A percentile compares a stretch with the other conserved stretches of the same genome.
These are phyloP conservation scores for Dactylellina leptospora DNA, from an alignment of 2,329 filamentous ascomycete species.

Conservation along the genomic window DNA sequence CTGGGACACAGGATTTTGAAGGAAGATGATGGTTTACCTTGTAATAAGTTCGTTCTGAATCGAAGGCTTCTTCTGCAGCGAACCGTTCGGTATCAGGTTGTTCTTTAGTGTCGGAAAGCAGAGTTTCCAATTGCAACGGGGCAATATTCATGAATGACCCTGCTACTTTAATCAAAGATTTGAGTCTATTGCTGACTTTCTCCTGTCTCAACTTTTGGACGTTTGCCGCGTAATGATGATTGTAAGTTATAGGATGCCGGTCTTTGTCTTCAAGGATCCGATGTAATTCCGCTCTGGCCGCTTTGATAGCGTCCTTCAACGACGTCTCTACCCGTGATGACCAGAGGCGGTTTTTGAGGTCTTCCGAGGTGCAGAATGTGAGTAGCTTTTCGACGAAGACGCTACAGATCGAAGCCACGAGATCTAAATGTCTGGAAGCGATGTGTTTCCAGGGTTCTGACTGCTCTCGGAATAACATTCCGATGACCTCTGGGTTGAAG, in stretches of 20 bases:
- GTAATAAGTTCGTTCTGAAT: slow-evolving; percentile 34
- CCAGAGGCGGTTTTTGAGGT: slow-evolving; percentile 54
- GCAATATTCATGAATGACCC: slow-evolving; percentile 1
- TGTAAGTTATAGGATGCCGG: slow-evolving; percentile 44
- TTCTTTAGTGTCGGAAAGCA: not conserved
- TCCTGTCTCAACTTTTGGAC: slow-evolving; percentile 26
- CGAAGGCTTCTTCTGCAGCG: slow-evolving; percentile 33
- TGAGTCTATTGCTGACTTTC: slow-evolving; percentile 12
- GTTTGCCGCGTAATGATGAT: slow-evolving; percentile 27
- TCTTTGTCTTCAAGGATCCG: slow-evolving; percentile 39
- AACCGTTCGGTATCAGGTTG: slow-evolving; percentile 26
- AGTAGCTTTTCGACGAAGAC: slow-evolving; percentile 57
- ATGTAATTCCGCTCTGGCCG: slow-evolving; percentile 32
- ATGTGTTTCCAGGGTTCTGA: slow-evolving; percentile 59
- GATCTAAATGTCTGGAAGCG: slow-evolving; percentile 53
- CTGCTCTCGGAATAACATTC: slow-evolving; percentile 59
- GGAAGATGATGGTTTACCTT: not conserved
- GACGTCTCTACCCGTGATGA: slow-evolving; percentile 27
- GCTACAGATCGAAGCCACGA: slow-evolving; percentile 57
- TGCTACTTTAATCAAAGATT: slow-evolving; percentile 8
- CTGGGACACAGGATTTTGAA: not conserved
- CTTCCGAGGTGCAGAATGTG: slow-evolving; percentile 55
- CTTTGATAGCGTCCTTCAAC: slow-evolving; percentile 10
- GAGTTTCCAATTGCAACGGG: slow-evolving; percentile 6
- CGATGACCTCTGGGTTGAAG: slow-evolving; percentile 59